phyloP scores from a whole-genome alignment of 352 stramenopile genomes.

The Globisporangium orthogonon region DNA sequence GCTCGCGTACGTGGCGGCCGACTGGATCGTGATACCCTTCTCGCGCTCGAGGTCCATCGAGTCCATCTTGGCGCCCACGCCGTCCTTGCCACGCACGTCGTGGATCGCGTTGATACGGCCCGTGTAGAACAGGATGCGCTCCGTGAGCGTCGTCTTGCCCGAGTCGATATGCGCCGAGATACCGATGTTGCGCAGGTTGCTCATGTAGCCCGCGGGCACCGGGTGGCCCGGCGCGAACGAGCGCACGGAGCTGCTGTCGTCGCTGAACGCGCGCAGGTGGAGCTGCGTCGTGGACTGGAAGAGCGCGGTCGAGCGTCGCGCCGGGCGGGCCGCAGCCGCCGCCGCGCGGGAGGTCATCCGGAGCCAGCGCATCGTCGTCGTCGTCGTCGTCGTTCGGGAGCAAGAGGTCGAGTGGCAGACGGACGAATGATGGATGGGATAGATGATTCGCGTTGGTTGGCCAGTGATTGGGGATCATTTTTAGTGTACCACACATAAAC shows the following conservation, averaged over 20 bases:
- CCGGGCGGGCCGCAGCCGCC: slow-evolving; percentile 8
- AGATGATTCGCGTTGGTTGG: background rate
- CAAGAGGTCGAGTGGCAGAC: too few species aligned
- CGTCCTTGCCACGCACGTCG: slow-evolving; percentile 96
- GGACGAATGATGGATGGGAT: too few species aligned
- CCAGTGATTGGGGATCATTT: too few species aligned
- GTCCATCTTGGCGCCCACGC: slow-evolving; percentile 99
- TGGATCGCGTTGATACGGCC: slow-evolving; percentile 96
- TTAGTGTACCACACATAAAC: too few species aligned
- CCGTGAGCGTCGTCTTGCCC: slow-evolving; percentile 99
- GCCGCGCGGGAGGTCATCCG: slow-evolving; percentile 43
- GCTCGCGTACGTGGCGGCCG: slow-evolving; percentile 95
- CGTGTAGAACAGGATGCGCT: slow-evolving; percentile 99
- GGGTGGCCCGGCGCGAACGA: slow-evolving; percentile 33
- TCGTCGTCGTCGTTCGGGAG: too few species aligned
- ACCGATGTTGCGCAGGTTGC: slow-evolving; percentile 91
- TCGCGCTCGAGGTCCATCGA: slow-evolving; percentile 99
- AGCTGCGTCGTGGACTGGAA: slow-evolving; percentile 16
- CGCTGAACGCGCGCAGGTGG: slow-evolving; percentile 24
- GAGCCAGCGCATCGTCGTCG: slow-evolving; percentile 44
- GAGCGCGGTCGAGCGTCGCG: slow-evolving; percentile 3
- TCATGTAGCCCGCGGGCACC: slow-evolving; percentile 73
- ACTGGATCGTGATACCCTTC: slow-evolving; percentile 99
- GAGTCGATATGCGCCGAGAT: slow-evolving; percentile 97
- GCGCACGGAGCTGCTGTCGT: slow-evolving; percentile 20